A percentile compares a stretch with the other conserved stretches of the same genome.
phyloP scores from a whole-genome alignment of 352 stramenopile genomes.

The Globisporangium polare region DNA sequence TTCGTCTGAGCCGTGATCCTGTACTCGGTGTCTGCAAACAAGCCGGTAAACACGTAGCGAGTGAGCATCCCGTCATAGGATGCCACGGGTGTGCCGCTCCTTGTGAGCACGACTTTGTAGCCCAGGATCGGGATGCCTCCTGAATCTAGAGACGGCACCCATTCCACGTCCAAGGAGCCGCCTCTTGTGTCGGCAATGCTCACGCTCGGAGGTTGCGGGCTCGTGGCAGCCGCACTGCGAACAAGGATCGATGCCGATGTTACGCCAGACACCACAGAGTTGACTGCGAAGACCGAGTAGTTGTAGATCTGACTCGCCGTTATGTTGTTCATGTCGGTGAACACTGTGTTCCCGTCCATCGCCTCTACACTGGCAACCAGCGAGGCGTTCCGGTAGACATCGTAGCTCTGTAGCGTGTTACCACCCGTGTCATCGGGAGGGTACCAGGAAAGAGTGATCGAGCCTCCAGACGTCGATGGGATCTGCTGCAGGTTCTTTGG shows the following conservation, averaged over 20 bases:
- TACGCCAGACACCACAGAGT: slow-evolving; percentile 17
- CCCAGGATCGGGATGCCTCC: slow-evolving; percentile 26
- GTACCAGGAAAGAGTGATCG: slow-evolving; percentile 37
- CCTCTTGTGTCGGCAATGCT: slow-evolving; percentile 18
- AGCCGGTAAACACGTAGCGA: slow-evolving; percentile 17
- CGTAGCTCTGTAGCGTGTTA: slow-evolving; percentile 31
- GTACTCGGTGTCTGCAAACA: slow-evolving; percentile 38
- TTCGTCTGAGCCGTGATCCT: slow-evolving; percentile 17
- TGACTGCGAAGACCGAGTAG: slow-evolving; percentile 37
- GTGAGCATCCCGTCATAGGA: slow-evolving; percentile 19
- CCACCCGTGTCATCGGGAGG: slow-evolving; percentile 35
- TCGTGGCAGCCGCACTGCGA: slow-evolving; percentile 18
- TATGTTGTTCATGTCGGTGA: slow-evolving; percentile 27
- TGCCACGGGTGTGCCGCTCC: slow-evolving; percentile 10
- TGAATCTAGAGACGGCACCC: slow-evolving; percentile 21
- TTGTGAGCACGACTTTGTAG: slow-evolving; percentile 19
- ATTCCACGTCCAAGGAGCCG: slow-evolving; percentile 24
- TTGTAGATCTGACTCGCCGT: slow-evolving; percentile 27
- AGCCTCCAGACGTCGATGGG: slow-evolving; percentile 30
- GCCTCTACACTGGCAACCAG: slow-evolving; percentile 10
- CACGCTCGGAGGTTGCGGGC: slow-evolving; percentile 17
- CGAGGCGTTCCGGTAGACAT: slow-evolving; percentile 31
- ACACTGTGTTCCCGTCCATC: slow-evolving; percentile 9
- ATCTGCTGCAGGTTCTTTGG: slow-evolving; percentile 32
- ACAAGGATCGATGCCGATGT: slow-evolving; percentile 10